These are phyloP conservation scores for Komagataella populi DNA, from an alignment of 805 yeast species.

Conservation along the genomic window DNA sequence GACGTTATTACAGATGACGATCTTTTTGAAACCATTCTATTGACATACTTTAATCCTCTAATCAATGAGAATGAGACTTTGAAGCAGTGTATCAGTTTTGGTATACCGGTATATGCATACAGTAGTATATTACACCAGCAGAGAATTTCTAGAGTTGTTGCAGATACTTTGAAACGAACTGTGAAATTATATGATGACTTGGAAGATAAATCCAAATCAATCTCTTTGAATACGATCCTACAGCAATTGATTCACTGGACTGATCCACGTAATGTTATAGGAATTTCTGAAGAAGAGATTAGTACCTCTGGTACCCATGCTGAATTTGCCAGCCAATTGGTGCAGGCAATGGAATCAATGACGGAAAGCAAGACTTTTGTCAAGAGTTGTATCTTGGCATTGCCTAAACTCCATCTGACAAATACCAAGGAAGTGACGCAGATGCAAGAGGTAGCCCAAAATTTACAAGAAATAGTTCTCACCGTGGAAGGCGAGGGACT, in stretches of 20 bases:
- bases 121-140: conserved; percentile 64
- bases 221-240: conserved; percentile 36
- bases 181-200: conserved; percentile 26
- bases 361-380: neutral
- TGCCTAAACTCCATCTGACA: neutral
- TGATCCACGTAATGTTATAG: conserved; percentile 57
- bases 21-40: conserved; percentile 53
- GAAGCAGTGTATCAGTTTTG: conserved; percentile 71
- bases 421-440: neutral
- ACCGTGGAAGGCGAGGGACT: neutral
- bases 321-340: conserved; percentile 32
- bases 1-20: conserved; percentile 63
- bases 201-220: conserved; percentile 17
- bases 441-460: neutral
- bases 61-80: conserved; percentile 51
- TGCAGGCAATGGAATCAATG: neutral
- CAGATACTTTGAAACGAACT: conserved; percentile 51
- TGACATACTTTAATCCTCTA: conserved; percentile 64
- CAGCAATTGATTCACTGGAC: conserved; percentile 79
- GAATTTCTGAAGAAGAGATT: conserved; percentile 26
- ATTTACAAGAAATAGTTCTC: neutral
- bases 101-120: conserved; percentile 78
- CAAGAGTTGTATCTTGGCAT: neutral
- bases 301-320: conserved; percentile 37
- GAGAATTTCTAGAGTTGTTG: conserved; percentile 45